These are phyloP conservation scores for Fusarium luffae DNA, from an alignment of 2,329 filamentous ascomycete species.

Conservation along the genomic window DNA sequence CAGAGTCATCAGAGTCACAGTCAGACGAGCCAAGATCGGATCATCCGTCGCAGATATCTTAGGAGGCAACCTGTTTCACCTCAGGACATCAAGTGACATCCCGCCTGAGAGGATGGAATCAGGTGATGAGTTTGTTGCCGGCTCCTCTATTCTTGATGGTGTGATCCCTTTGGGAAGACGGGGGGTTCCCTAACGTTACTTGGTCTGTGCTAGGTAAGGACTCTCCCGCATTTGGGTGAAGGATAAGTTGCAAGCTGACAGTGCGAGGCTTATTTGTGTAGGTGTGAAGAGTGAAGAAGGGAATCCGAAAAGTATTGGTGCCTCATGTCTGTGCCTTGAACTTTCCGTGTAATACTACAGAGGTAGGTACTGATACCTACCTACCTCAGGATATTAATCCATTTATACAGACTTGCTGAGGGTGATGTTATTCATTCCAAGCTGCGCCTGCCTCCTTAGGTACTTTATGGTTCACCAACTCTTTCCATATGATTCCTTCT, in stretches of 20 bases:
- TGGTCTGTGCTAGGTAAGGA: constrained; percentile 24
- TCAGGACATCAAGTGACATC: constrained; percentile 36
- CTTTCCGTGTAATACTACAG: background rate
- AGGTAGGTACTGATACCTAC: background rate
- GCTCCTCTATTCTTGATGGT: constrained; percentile 11
- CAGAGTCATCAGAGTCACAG: constrained; percentile 1
- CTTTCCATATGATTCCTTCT: background rate
- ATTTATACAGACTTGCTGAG: background rate
- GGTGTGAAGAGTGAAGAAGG: background rate
- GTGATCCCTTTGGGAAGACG: constrained; percentile 16
- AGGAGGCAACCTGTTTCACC: constrained; percentile 39
- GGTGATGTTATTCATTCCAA: background rate
- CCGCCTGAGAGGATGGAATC: constrained; percentile 20
- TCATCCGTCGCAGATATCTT: constrained; percentile 21
- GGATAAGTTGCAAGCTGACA: constrained; percentile 17
- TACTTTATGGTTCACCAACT: background rate
- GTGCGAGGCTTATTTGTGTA: background rate
- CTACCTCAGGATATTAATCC: background rate
- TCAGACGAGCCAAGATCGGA: constrained; percentile 21
- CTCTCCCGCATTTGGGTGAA: constrained; percentile 27
- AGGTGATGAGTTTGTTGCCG: constrained; percentile 31
- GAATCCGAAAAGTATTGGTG: background rate
- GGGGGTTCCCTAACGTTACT: constrained; percentile 9
- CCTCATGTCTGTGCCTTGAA: background rate
- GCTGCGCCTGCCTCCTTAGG: background rate